Base-by-base conservation (phyloP, 2,329 filamentous ascomycete genomes). In the Ceratocystiopsis sp. region DNA sequence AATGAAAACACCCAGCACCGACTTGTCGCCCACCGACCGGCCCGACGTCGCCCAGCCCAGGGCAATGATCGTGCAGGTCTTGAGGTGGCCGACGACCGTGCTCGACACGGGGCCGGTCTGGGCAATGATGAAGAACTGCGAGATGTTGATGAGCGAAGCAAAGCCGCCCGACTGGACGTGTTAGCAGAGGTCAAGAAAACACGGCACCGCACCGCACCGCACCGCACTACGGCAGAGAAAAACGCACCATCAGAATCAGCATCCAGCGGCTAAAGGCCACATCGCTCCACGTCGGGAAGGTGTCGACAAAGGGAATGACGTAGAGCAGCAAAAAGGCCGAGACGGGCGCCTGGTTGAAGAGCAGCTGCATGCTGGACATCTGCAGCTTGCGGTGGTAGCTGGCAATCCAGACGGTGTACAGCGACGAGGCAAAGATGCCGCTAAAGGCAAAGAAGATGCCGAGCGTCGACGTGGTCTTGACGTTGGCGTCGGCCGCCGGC, bases 381-480 rank as follows among this genome's bases (percentile, higher is more conserved):
- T 75, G 66, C 18, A 80, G 65, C 57, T 73, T 78, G 48, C 72
- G 68, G 55, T 80, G 74, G 54, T 76, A 80, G 52, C 68, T 70
- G 42, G 71, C 67, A 53, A 81, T 78, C 74, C 75, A 80, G 46
- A 81, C 71, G 0, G 77, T 81, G 57, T 82, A 82, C 15, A 81
- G 58, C 2, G 75, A 75, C 32, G 73, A 79, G 15, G 75, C 75
- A 42, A 78, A 66, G 12, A 81, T 75, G 41, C 77, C 77, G 2
- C 59, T 52, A 44, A 81, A 71, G 19, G 78, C 75, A 53, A 80
- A 80, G 34, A 76, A 53, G 5, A 80, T 68, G n/a, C 78, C 76
- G 34, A 78, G 54, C 0, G 61, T 59, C 15, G 67, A 68, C 0
- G 75, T 79, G 0, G 68, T 70, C 57, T 71, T 71, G 53, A 71